Conservation (phyloP, 2,329 filamentous ascomycete species). For the Emydomyces testavorans region DNA sequence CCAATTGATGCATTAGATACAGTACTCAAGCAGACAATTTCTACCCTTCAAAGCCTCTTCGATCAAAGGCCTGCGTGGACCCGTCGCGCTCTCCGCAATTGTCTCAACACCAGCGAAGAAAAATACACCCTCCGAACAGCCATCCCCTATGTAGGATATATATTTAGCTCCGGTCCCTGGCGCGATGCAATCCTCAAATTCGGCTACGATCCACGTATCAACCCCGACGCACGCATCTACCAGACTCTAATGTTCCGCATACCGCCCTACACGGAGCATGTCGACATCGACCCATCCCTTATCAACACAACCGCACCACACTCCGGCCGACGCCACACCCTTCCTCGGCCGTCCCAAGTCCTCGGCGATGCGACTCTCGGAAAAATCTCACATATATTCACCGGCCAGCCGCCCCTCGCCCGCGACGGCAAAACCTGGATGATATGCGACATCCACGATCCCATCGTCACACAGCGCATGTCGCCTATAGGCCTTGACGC, state of each 20-base stretch:
- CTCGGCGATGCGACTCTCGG: conserved; percentile 8
- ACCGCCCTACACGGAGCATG: conserved; percentile 24
- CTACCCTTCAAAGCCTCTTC: conserved; percentile 54
- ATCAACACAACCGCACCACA: conserved; percentile 13
- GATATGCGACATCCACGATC: conserved; percentile 81
- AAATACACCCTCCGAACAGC: conserved; percentile 56
- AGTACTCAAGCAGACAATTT: conserved; percentile 53
- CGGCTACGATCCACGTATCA: conserved; percentile 70
- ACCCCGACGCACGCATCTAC: conserved; percentile 66
- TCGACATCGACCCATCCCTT: conserved; percentile 13
- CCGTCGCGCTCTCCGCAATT: conserved; percentile 66
- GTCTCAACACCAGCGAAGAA: conserved; percentile 43
- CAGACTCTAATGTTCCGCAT: conserved; percentile 84
- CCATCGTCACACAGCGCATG: conserved; percentile 56
- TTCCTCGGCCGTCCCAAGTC: conserved; percentile 14
- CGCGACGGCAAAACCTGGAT: conserved; percentile 88
- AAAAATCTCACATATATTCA: conserved; percentile 57
- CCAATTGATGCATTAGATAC: conserved; percentile 41
- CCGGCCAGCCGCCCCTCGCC: conserved; percentile 57
- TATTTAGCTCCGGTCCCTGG: conserved; percentile 88
- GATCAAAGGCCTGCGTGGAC: conserved; percentile 74
- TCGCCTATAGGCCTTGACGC: conserved; percentile 44
- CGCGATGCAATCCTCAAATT: conserved; percentile 75
- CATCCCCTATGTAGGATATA: conserved; percentile 76
- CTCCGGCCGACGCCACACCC: conserved; percentile 23